Evolutionary conservation across 306 rosid genomes (phyloP).

Genomic region (Sicyos edulis): DNA sequence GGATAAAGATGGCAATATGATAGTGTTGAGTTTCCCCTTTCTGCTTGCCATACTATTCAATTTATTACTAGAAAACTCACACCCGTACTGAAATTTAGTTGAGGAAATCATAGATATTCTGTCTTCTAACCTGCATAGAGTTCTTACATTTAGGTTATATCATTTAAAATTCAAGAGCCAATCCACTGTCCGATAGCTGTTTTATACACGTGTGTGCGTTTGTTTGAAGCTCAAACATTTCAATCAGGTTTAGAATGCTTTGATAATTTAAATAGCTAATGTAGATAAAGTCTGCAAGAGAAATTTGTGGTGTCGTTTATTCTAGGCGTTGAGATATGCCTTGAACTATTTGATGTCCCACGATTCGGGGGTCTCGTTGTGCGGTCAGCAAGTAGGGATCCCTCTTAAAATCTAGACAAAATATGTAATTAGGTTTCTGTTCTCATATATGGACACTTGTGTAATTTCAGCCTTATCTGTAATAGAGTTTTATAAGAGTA

Average conservation of each 20-base stretch:
- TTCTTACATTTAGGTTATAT: not conserved
- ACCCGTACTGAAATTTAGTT: not conserved
- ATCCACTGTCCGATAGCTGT: not conserved
- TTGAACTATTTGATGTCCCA: too few relatives aligned
- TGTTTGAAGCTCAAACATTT: not conserved
- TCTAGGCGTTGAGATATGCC: not conserved
- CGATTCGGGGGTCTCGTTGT: too few relatives aligned
- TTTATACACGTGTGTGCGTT: not conserved
- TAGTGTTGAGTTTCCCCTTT: not conserved
- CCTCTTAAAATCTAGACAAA: too few relatives aligned
- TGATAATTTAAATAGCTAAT: not conserved
- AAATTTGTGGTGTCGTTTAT: not conserved
- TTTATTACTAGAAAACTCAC: not conserved
- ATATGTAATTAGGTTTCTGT: too few relatives aligned
- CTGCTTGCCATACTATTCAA: not conserved
- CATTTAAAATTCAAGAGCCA: constrained; percentile 1
- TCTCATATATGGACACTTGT: too few relatives aligned
- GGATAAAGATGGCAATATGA: not conserved
- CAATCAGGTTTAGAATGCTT: not conserved
- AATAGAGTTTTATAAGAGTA: too few relatives aligned
- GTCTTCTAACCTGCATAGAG: not conserved
- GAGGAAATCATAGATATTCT: not conserved
- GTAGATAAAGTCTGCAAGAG: not conserved
- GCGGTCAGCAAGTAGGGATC: too few relatives aligned
- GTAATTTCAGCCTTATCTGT: too few relatives aligned